Percentiles rank a stretch among this genome's conserved stretches.
Evolutionary conservation across 495 filamentous ascomycete genomes (phyloP).

Genomic region (Penicillium flavigenum): DNA sequence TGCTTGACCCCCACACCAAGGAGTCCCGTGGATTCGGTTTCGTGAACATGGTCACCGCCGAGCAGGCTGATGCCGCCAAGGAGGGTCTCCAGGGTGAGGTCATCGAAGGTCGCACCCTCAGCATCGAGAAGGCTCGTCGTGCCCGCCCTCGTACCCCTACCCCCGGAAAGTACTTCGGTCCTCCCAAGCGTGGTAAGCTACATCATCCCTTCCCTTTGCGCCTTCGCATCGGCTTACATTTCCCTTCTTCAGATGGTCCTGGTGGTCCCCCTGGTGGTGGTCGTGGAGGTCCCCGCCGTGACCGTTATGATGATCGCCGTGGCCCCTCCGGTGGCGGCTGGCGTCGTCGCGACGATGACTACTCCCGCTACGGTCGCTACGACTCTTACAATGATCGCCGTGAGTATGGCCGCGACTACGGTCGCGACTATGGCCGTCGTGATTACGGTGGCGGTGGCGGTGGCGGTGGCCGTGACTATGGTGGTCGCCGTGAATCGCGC

Average conservation of each 20-base stretch:
- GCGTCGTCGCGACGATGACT: slow-evolving; percentile 47
- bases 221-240: slow-evolving; percentile 23
- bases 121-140: slow-evolving; percentile 98
- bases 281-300: slow-evolving; percentile 31
- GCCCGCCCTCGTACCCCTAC: slow-evolving; percentile 92
- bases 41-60: slow-evolving; percentile 94
- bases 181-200: slow-evolving; percentile 89
- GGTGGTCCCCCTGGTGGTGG: slow-evolving; percentile 2
- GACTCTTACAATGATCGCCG: slow-evolving; percentile 59
- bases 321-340: slow-evolving; percentile 52
- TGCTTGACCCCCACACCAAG: slow-evolving; percentile 96
- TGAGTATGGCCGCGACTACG: slow-evolving; percentile 54
- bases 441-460: slow-evolving; percentile 51
- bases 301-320: slow-evolving; percentile 58
- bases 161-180: slow-evolving; percentile 98
- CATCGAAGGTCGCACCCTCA: slow-evolving; percentile 92
- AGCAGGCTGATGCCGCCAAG: slow-evolving; percentile 94
- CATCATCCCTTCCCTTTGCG: slow-evolving; percentile 4
- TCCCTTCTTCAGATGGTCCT: slow-evolving; percentile 48
- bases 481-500: slow-evolving; percentile 55
- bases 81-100: slow-evolving; percentile 93
- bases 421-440: slow-evolving; percentile 41
- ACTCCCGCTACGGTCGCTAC: slow-evolving; percentile 59
- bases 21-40: slow-evolving; percentile 99
- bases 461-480: slow-evolving; percentile 42